phyloP scores from a whole-genome alignment of 2,329 filamentous ascomycete species.

The Pestalotiopsis fici region DNA sequence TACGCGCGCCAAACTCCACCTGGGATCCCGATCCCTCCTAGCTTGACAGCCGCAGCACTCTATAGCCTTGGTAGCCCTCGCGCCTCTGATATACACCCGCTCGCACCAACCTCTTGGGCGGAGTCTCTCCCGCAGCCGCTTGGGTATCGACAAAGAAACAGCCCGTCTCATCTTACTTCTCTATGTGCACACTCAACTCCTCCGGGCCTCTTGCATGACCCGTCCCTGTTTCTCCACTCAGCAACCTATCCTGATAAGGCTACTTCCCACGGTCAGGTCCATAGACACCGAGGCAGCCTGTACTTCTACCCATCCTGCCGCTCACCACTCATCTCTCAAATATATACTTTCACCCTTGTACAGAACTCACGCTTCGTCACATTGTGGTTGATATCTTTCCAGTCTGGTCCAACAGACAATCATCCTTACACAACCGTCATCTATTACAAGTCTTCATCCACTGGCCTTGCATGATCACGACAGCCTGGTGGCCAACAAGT shows the following conservation, averaged over 20 bases:
- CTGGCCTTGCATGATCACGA: background rate
- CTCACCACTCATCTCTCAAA: constrained; percentile 10
- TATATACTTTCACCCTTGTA: constrained; percentile 25
- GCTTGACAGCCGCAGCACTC: constrained; percentile 16
- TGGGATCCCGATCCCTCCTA: constrained; percentile 12
- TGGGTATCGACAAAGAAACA: constrained; percentile 28
- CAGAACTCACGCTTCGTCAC: constrained; percentile 26
- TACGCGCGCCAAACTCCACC: background rate
- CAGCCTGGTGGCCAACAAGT: background rate
- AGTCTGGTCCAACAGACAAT: background rate
- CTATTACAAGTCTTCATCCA: background rate
- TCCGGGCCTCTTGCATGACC: constrained; percentile 23
- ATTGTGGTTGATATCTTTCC: constrained; percentile 7
- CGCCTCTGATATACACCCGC: constrained; percentile 21
- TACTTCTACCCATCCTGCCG: constrained; percentile 9
- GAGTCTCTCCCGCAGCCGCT: constrained; percentile 26
- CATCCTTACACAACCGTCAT: constrained; percentile 1
- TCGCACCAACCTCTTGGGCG: constrained; percentile 20
- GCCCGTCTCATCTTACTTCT: constrained; percentile 25
- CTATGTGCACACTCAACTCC: constrained; percentile 17
- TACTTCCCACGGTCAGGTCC: constrained; percentile 15
- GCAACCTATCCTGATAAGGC: constrained; percentile 13
- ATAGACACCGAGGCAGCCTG: constrained; percentile 21
- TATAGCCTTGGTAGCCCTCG: constrained; percentile 5
- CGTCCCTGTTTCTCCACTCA: constrained; percentile 18